Conservation (phyloP, 345 rosid species). For the Ricinus communis region DNA sequence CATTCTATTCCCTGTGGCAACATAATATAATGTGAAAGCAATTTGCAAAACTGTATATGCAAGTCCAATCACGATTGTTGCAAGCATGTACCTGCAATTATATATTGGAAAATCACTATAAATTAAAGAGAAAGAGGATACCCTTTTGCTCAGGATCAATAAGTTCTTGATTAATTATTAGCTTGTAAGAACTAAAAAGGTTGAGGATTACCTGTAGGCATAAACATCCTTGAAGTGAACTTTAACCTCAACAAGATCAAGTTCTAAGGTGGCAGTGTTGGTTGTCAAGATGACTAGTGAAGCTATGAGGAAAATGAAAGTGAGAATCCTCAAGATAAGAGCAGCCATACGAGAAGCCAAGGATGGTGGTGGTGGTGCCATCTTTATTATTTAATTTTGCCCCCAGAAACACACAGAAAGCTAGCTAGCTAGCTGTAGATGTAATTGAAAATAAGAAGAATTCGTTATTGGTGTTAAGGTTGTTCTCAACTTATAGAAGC, state of each 20-base stretch:
- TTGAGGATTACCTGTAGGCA: conserved; percentile 30
- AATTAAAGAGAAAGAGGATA: background rate
- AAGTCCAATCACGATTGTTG: conserved; percentile 28
- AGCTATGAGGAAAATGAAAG: conserved; percentile 26
- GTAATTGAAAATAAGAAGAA: too few species aligned
- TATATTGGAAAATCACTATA: background rate
- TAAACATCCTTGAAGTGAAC: conserved; percentile 36
- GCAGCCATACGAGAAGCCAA: background rate
- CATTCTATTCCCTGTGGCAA: conserved; percentile 18
- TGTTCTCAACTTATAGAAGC: too few species aligned
- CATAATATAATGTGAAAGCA: conserved; percentile 4
- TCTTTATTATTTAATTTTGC: background rate
- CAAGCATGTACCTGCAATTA: conserved; percentile 34
- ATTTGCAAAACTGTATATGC: conserved; percentile 35
- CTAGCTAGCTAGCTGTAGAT: too few species aligned
- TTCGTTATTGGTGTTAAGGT: too few species aligned
- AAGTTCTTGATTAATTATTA: background rate
- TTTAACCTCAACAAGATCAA: background rate
- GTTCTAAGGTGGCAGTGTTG: conserved; percentile 27
- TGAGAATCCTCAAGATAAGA: conserved; percentile 35
- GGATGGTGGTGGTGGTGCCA: background rate
- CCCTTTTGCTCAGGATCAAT: background rate
- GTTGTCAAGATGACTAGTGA: conserved; percentile 34
- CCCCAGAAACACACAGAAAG: too few species aligned
- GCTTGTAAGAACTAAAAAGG: background rate